These are phyloP conservation scores for Arxiozyma slooffiae DNA, from an alignment of 1,139 yeast species.

Conservation along the genomic window DNA sequence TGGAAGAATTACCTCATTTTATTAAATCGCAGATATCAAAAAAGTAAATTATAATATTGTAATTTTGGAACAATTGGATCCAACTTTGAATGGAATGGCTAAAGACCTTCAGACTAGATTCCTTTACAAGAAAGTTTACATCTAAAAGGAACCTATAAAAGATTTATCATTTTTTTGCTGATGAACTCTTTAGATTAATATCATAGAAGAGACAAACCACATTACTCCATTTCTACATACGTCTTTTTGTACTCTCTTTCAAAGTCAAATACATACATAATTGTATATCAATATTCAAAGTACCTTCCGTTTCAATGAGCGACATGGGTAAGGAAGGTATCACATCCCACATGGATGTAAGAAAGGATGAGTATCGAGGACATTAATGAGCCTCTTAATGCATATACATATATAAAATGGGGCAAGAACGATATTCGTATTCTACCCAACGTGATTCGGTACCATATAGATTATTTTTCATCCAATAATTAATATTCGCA, in stretches of 20 bases:
- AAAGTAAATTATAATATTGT: constrained; percentile 34
- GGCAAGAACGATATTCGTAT: not conserved
- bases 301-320: not conserved
- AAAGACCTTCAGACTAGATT: constrained; percentile 44
- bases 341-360: no score
- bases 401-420: no score
- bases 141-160: constrained; percentile 19
- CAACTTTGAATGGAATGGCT: constrained; percentile 58
- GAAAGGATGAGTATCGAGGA: no score
- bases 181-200: constrained; percentile 12
- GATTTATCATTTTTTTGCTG: constrained; percentile 25
- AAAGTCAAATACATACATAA: no score
- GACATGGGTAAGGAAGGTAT: no score
- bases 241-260: no score
- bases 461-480: not conserved
- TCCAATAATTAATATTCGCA: not conserved
- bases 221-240: not conserved
- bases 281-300: not conserved
- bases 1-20: constrained; percentile 17
- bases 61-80: constrained; percentile 79
- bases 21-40: constrained; percentile 15
- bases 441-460: no score
- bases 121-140: constrained; percentile 18
- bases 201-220: not conserved
- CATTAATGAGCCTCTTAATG: no score